These are phyloP conservation scores for Penicillium samsonianum DNA, from an alignment of 495 filamentous ascomycete genomes.

Conservation along the genomic window DNA sequence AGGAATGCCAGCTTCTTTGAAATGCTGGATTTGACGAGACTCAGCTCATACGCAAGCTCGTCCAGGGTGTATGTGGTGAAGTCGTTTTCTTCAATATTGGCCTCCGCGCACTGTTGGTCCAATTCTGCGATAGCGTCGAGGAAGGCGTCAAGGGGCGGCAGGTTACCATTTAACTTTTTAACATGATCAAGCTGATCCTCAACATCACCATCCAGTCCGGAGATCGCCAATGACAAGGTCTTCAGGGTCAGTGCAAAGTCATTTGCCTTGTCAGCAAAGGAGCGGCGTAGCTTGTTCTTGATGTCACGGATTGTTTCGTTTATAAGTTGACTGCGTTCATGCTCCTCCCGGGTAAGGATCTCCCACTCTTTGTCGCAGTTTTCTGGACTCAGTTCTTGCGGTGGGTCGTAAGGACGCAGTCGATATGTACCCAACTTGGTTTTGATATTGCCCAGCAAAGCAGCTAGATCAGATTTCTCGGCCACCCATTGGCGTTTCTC, in stretches of 20 bases:
- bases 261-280: constrained; percentile 95
- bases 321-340: constrained; percentile 84
- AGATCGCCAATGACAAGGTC: constrained; percentile 89
- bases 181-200: constrained; percentile 91
- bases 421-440: constrained; percentile 96
- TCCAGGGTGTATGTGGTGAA: constrained; percentile 98
- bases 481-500: constrained; percentile 93
- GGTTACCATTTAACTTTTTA: constrained; percentile 71
- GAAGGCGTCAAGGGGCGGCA: constrained; percentile 85
- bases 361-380: constrained; percentile 82
- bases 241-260: constrained; percentile 94
- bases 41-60: constrained; percentile 90
- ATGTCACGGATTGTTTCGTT: constrained; percentile 98
- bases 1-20: constrained; percentile 94
- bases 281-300: constrained; percentile 88
- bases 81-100: constrained; percentile 98
- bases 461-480: constrained; percentile 93
- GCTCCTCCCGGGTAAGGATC: constrained; percentile 74
- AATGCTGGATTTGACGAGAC: constrained; percentile 84
- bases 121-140: constrained; percentile 78
- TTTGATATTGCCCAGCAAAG: constrained; percentile 96
- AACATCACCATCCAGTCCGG: constrained; percentile 90
- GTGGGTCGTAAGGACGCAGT: constrained; percentile 86
- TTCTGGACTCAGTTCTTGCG: constrained; percentile 74
- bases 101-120: constrained; percentile 87